These are phyloP conservation scores for Ormosia semicastrata DNA, from an alignment of 306 rosid genomes.

Conservation along the genomic window DNA sequence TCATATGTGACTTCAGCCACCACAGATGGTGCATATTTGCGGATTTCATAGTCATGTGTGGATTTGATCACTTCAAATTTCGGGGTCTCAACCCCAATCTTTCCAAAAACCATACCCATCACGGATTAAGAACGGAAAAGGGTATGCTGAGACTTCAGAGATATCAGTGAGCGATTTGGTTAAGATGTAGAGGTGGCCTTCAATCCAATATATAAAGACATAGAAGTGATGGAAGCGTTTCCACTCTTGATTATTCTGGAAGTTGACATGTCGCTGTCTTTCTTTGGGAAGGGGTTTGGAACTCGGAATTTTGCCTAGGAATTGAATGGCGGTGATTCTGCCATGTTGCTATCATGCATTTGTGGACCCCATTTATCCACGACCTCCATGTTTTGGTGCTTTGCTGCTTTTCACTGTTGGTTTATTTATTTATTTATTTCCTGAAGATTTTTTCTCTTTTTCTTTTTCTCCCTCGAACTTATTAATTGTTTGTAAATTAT, in stretches of 20 bases:
- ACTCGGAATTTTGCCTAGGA: background rate
- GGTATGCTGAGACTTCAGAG: background rate
- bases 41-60: conserved; percentile 65
- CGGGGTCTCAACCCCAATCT: conserved; percentile 61
- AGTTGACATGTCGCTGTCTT: background rate
- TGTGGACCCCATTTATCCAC: conserved; percentile 40
- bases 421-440: background rate
- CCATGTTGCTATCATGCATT: background rate
- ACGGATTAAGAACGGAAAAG: background rate
- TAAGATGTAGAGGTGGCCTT: background rate
- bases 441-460: no score
- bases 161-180: background rate
- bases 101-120: conserved; percentile 90
- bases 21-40: conserved; percentile 57
- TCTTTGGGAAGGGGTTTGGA: conserved; percentile 34
- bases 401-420: background rate
- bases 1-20: conserved; percentile 76
- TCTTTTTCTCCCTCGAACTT: no score
- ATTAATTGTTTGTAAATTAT: no score
- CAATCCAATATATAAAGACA: background rate
- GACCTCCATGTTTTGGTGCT: background rate
- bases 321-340: background rate
- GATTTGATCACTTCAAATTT: conserved; percentile 54
- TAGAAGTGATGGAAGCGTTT: background rate
- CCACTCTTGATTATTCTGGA: background rate